Base-by-base conservation (phyloP, 176 grass and related monocot species). In the Eleusine indica region DNA sequence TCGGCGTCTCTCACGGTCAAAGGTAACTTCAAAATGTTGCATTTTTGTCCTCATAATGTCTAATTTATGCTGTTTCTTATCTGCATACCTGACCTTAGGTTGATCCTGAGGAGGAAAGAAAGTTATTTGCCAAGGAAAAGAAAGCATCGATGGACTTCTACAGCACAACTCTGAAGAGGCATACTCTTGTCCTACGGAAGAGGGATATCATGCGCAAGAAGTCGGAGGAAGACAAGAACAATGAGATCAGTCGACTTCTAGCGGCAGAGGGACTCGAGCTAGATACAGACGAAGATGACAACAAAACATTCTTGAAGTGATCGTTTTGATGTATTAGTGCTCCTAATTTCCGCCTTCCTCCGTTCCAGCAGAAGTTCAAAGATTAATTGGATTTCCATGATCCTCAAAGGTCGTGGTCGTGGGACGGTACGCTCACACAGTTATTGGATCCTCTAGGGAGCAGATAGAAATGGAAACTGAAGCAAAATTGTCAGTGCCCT, bases 51-150 rank as follows among this genome's bases (percentile, higher is more conserved):
- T n/a, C 7, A 8, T 84, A 15, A 1, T 22, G 9, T 70, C 17
- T 4, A 48, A 57, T 21, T 66, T 48, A 3, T 70, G 39, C 21
- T 61, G 3, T 67, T 37, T 11, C 12, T 17, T 61, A 67, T 38
- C 7, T 7, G 32, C 32, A 35, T 35, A 5, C 35, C n/a, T n/a
- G n/a, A 13, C 63, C 73, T 41, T 79, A 99, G 93, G 84, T 94
- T 69, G 91, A 99, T 88, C 96, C 93, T 11, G 91, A 99, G 51
- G 96, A 99, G 88, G 91, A 96, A 87, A 89, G 93, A 53, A 96
- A 73, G 15, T 56, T 99, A 49, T 82, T 99, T 44, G 91, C 87
- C 35, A 96, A 85, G 86, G 91, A 99, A 62, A 99, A 94, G 89
- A 95, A 93, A 35, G 88, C 89, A 15, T 96, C 91, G 6, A 99